phyloP scores from a whole-genome alignment of 2,329 filamentous ascomycete species.

The Fusarium domesticum region DNA sequence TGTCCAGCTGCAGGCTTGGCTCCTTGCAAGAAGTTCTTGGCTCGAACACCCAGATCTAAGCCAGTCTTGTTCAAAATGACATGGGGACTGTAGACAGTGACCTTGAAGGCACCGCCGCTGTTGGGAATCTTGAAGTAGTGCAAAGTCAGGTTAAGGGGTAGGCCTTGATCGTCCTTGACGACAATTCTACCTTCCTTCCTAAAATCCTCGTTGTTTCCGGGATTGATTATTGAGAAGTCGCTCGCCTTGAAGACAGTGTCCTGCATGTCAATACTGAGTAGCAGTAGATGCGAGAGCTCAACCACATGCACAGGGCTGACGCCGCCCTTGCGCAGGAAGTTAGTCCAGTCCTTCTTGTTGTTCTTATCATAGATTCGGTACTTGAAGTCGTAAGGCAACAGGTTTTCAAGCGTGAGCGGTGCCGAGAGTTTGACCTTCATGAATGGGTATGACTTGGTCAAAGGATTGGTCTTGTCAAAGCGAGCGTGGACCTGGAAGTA shows the following conservation, averaged over 20 bases:
- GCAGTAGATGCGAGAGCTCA: constrained; percentile 86
- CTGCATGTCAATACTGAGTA: constrained; percentile 94
- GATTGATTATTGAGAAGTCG: constrained; percentile 96
- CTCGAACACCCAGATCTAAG: constrained; percentile 79
- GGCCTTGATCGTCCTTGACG: constrained; percentile 80
- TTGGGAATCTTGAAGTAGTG: constrained; percentile 90
- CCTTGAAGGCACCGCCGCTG: constrained; percentile 92
- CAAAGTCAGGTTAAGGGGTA: constrained; percentile 75
- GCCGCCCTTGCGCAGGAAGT: constrained; percentile 93
- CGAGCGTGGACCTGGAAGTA: constrained; percentile 94
- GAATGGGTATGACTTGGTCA: constrained; percentile 83
- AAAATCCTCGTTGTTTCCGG: constrained; percentile 83
- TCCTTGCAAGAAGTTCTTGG: constrained; percentile 83
- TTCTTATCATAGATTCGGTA: constrained; percentile 99
- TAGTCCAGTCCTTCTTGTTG: constrained; percentile 98
- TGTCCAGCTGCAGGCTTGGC: constrained; percentile 82
- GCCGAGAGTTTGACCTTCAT: constrained; percentile 92
- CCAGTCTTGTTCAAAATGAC: constrained; percentile 95
- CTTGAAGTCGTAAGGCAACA: constrained; percentile 97
- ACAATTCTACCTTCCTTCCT: constrained; percentile 73
- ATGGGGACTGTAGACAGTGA: constrained; percentile 93
- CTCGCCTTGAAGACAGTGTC: constrained; percentile 92
- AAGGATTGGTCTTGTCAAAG: constrained; percentile 78
- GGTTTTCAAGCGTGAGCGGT: constrained; percentile 89
- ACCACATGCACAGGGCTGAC: constrained; percentile 97